These are phyloP conservation scores for Candida pseudocylindracea DNA, from an alignment of 1,139 yeast genomes.

Conservation along the genomic window DNA sequence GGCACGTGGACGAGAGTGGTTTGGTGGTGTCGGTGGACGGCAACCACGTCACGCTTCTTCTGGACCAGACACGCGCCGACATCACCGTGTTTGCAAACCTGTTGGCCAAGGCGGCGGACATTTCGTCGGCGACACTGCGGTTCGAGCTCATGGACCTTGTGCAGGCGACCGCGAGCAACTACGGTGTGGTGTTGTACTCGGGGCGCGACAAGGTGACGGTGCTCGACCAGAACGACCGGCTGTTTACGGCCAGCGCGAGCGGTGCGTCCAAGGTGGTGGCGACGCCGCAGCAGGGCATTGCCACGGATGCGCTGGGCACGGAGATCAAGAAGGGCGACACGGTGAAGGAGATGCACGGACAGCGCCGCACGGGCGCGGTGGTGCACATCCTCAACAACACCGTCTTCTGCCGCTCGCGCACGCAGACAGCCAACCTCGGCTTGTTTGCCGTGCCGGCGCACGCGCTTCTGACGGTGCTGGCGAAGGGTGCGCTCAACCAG, in stretches of 20 bases:
- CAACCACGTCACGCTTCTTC: conserved; percentile 72
- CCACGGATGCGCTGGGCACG: conserved; percentile 72
- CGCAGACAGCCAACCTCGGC: conserved; percentile 70
- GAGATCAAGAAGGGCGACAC: conserved; percentile 83
- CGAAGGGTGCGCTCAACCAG: conserved; percentile 27
- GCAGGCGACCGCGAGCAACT: conserved; percentile 65
- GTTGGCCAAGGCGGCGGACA: conserved; percentile 57
- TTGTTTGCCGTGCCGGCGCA: conserved; percentile 63
- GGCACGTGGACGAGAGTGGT: conserved; percentile 85
- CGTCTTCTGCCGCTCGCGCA: conserved; percentile 62
- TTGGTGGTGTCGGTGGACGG: conserved; percentile 66
- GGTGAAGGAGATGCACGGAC: conserved; percentile 46
- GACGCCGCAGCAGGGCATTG: conserved; percentile 48
- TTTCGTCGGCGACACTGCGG: conserved; percentile 25
- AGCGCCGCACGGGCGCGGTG: conserved; percentile 66
- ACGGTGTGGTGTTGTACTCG: conserved; percentile 78
- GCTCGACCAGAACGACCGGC: conserved; percentile 68
- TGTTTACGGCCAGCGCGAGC: conserved; percentile 51
- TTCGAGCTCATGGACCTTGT: conserved; percentile 82
- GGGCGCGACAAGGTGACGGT: conserved; percentile 73
- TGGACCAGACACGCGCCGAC: conserved; percentile 76
- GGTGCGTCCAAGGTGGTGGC: conserved; percentile 53
- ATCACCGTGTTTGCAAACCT: conserved; percentile 84
- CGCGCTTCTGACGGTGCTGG: conserved; percentile 58
- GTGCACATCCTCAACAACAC: conserved; percentile 66